Base-by-base conservation (phyloP, 1,139 yeast species). In the Arxiozyma telluris region DNA sequence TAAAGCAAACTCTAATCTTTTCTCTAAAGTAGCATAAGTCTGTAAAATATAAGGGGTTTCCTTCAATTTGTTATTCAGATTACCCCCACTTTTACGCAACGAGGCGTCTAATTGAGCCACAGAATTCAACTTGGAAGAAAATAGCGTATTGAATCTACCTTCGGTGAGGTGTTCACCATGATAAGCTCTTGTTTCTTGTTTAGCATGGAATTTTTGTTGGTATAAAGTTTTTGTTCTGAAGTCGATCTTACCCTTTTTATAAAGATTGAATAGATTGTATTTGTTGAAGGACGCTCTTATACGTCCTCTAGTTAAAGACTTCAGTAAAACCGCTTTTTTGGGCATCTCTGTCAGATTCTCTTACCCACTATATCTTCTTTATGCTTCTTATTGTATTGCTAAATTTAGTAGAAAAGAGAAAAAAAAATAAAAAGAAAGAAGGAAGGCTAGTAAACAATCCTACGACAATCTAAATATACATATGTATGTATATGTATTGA, bases 161-260 rank as follows among this genome's bases (percentile, higher is more conserved):
- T 93, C 98, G 0, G 94, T 86, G 55, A 93, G 72, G 68, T 87
- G 91, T 66, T 93, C 98, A 62, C 98, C 98, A 69, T 93, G 98
- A 70, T 93, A 93, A 1, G 94, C 86, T 73, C 98, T 81, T 4
- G 98, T 84, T 68, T 90, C 97, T 66, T 84, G 85, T 70, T 94
- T 93, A 53, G 97, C 85, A 11, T 78, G 73, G 91, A 96, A 93
- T 73, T 90, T 89, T 71, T 91, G 96, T 72, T 90, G 96, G 73
- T 78, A 93, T 55, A 88, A 73, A 18, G 90, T 80, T 65, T 79
- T 81, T 11, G 82, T 78, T 55, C 76, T 76, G 59, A 72, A 80
- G 55, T 73, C 76, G 39, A 79, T 73, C 52, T 75, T 75, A 44
- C 81, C 78, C 64, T 86, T 84, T 70, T 84, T 85, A 73, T 82